Conservation (phyloP, 495 filamentous ascomycete species). For the Tuber borchii region DNA sequence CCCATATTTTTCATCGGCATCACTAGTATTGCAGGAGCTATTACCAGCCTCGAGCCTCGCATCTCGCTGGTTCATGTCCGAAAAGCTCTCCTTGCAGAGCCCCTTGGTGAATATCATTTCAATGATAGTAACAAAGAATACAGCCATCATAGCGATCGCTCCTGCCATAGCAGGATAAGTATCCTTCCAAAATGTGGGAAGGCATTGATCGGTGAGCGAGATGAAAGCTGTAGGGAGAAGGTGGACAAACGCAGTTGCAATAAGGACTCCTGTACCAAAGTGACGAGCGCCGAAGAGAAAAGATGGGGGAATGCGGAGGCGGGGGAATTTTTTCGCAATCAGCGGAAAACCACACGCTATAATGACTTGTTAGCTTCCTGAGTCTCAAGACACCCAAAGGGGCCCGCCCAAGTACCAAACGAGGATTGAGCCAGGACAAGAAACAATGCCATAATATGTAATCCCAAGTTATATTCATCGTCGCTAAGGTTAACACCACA, state of each 20-base stretch:
- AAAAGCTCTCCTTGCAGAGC: constrained; percentile 42
- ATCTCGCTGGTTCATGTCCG: constrained; percentile 44
- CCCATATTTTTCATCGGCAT: constrained; percentile 36
- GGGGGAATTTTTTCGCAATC: constrained; percentile 48
- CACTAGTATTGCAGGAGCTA: constrained; percentile 12
- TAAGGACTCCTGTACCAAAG: constrained; percentile 79
- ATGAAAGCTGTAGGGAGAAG: constrained; percentile 73
- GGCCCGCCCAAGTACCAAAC: constrained; percentile 50
- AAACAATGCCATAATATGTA: constrained; percentile 72
- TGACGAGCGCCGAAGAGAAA: constrained; percentile 71
- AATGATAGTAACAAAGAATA: constrained; percentile 64
- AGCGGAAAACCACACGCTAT: constrained; percentile 57
- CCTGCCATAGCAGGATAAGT: constrained; percentile 71
- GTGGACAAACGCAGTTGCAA: constrained; percentile 83
- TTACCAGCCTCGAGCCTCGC: constrained; percentile 18
- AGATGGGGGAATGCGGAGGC: constrained; percentile 44
- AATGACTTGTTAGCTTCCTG: neutral
- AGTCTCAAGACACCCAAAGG: neutral
- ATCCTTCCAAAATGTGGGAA: constrained; percentile 65
- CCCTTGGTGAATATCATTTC: constrained; percentile 66
- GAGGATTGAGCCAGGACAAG: constrained; percentile 67
- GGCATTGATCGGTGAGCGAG: constrained; percentile 72
- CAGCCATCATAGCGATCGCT: constrained; percentile 68
- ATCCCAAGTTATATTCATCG: constrained; percentile 40
- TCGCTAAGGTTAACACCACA: constrained; percentile 30